Evolutionary conservation across 1,284 basidiomycete genomes (phyloP).

Genomic region (Serendipita sp.): DNA sequence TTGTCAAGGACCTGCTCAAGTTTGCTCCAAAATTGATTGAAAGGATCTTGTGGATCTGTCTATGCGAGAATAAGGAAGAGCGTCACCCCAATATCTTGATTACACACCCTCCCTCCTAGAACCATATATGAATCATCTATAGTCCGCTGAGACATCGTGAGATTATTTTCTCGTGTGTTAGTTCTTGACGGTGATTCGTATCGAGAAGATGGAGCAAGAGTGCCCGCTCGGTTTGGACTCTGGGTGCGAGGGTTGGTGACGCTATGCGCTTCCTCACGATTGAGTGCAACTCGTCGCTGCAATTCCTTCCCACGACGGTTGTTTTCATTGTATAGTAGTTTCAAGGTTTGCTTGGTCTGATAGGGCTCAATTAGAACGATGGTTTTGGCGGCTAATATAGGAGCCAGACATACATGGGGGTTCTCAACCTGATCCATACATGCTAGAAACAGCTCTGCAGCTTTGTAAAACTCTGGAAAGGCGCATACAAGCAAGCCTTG

Average conservation of each 20-base stretch:
- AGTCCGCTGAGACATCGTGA: conserved; percentile 35
- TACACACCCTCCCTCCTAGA: conserved; percentile 28
- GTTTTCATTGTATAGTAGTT: conserved; percentile 59
- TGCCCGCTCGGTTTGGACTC: conserved; percentile 10
- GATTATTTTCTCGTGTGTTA: conserved; percentile 25
- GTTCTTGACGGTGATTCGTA: conserved; percentile 32
- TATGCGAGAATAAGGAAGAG: conserved; percentile 18
- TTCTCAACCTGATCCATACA: conserved; percentile 57
- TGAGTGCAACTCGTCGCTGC: conserved; percentile 49
- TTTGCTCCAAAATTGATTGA: conserved; percentile 74
- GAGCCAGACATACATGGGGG: conserved; percentile 37
- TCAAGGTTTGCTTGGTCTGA: conserved; percentile 60
- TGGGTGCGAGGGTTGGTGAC: conserved; percentile 15
- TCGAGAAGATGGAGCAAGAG: conserved; percentile 15
- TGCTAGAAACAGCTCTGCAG: conserved; percentile 54
- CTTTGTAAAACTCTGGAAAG: conserved; percentile 46
- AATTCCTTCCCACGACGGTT: conserved; percentile 51
- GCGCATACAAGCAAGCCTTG: conserved; percentile 55
- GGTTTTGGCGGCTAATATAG: conserved; percentile 9
- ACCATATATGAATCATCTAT: conserved; percentile 78
- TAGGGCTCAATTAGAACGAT: conserved; percentile 11
- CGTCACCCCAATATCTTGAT: conserved; percentile 10
- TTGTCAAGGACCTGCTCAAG: conserved; percentile 72
- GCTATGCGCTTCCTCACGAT: conserved; percentile 37
- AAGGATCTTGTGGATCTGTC: conserved; percentile 65